Percentiles rank a stretch among this genome's conserved stretches.
Evolutionary conservation across 192 early-diverging fungal species (phyloP).

Genomic region (Podila clonocystis): DNA sequence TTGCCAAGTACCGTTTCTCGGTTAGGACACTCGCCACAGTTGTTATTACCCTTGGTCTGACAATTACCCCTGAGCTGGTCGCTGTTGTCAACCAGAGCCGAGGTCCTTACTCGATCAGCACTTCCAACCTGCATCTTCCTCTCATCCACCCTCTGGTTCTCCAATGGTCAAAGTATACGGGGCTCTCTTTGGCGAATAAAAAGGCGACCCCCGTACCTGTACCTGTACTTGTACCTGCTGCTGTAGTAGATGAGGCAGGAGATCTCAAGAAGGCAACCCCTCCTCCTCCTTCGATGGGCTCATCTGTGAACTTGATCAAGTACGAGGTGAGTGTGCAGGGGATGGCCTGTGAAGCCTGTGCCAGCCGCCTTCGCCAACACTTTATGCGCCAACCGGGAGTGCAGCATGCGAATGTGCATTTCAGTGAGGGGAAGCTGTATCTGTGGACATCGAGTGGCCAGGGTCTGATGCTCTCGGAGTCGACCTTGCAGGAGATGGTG

Average conservation of each 20-base stretch:
- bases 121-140: neutral
- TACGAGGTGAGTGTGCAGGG: conserved; percentile 55
- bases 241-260: neutral
- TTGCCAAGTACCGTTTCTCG: conserved; percentile 35
- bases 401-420: conserved; percentile 51
- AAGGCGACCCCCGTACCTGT: neutral
- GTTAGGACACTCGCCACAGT: conserved; percentile 14
- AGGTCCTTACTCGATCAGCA: neutral
- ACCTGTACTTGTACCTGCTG: too few relatives aligned
- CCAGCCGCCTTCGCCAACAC: conserved; percentile 55
- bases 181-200: neutral
- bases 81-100: conserved; percentile 45
- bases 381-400: conserved; percentile 32
- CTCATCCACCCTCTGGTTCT: neutral
- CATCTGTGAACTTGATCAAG: conserved; percentile 5
- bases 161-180: neutral
- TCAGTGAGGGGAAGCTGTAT: conserved; percentile 35
- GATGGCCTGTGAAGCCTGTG: conserved; percentile 62
- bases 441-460: conserved; percentile 15
- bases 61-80: conserved; percentile 55
- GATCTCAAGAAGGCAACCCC: conserved; percentile 6
- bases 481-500: conserved; percentile 22
- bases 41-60: conserved; percentile 40
- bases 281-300: neutral
- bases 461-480: conserved; percentile 13